These are phyloP conservation scores for Candida khao-thaluensis DNA, from an alignment of 805 yeast genomes.

Conservation along the genomic window DNA sequence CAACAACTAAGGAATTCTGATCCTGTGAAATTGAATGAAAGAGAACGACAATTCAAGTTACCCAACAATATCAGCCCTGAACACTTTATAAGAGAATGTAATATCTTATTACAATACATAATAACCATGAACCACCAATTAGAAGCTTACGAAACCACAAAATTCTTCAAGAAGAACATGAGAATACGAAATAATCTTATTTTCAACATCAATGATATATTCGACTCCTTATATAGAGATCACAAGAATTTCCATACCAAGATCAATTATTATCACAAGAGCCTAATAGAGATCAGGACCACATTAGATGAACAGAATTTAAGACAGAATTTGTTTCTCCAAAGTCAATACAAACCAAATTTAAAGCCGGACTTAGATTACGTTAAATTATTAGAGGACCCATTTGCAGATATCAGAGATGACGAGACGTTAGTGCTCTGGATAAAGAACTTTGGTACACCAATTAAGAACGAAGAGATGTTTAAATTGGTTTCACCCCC, in stretches of 20 bases:
- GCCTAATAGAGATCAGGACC: constrained; percentile 19
- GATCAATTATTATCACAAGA: constrained; percentile 22
- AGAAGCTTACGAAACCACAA: constrained; percentile 18
- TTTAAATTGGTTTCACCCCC: constrained; percentile 5
- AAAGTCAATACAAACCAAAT: constrained; percentile 11
- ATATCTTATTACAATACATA: constrained; percentile 34
- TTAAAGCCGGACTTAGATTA: constrained; percentile 12
- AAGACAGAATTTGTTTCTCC: constrained; percentile 16
- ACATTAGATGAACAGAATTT: constrained; percentile 27
- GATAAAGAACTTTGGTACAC: constrained; percentile 13
- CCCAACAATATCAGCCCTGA: constrained; percentile 26
- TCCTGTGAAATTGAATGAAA: constrained; percentile 3
- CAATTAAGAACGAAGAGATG: constrained; percentile 9
- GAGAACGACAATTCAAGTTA: constrained; percentile 9
- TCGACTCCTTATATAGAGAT: constrained; percentile 28
- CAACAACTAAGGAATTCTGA: neutral
- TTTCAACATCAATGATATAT: constrained; percentile 29
- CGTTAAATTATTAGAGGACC: constrained; percentile 8
- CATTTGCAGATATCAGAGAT: constrained; percentile 13
- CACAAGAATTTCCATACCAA: constrained; percentile 23
- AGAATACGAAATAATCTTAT: constrained; percentile 28
- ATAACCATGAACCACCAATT: constrained; percentile 28
- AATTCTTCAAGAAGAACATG: constrained; percentile 17
- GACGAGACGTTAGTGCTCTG: constrained; percentile 11
- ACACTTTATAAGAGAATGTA: constrained; percentile 35